Percentiles rank a stretch among this genome's conserved stretches.
phyloP scores from a whole-genome alignment of 2,329 filamentous ascomycete genomes.

The Colletotrichum sp. region DNA sequence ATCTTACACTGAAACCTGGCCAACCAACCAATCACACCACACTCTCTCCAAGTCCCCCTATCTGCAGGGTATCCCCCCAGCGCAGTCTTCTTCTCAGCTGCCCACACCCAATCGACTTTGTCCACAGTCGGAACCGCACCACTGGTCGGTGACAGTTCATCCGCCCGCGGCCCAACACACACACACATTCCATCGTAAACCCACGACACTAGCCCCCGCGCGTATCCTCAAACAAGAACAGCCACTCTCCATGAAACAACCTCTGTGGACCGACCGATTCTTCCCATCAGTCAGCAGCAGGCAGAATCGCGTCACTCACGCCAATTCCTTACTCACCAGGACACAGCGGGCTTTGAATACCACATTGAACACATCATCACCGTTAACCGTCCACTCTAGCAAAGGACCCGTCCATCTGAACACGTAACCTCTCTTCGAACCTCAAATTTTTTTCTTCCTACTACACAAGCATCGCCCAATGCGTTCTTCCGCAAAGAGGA shows the following conservation, averaged over 20 bases:
- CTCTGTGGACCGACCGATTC: neutral
- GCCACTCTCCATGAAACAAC: neutral
- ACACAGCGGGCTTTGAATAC: neutral
- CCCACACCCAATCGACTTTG: neutral
- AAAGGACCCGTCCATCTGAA: neutral
- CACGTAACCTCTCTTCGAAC: neutral
- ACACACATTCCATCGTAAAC: neutral
- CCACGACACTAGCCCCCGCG: neutral
- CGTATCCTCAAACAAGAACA: neutral
- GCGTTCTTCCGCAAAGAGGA: neutral
- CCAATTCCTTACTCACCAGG: neutral
- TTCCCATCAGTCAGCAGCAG: neutral
- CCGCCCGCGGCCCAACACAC: neutral
- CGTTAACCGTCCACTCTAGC: neutral
- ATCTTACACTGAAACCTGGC: neutral
- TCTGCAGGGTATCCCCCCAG: neutral
- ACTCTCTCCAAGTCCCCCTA: neutral
- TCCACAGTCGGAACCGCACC: neutral
- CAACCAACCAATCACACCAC: slow-evolving; percentile 1
- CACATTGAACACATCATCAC: neutral
- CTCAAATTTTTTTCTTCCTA: neutral
- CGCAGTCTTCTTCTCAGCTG: neutral
- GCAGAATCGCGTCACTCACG: neutral
- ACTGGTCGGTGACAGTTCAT: neutral
- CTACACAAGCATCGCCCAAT: neutral